Conservation (phyloP, 345 rosid species). For the Excoecaria cochinchinensis region DNA sequence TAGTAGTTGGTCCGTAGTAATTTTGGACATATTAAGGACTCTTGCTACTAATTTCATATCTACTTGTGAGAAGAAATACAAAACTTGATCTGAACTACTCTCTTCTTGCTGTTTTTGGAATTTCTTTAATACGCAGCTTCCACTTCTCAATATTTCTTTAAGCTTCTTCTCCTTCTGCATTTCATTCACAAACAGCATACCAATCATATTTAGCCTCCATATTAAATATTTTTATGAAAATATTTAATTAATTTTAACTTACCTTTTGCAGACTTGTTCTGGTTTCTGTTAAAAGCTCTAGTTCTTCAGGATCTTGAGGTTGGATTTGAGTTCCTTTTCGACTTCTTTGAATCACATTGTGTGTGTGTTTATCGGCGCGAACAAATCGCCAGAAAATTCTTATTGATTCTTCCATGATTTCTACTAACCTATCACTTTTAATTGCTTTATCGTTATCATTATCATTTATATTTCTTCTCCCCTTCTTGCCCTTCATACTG, state of each 20-base stretch:
- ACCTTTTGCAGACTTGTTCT: constrained; percentile 67
- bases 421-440: constrained; percentile 64
- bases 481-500: constrained; percentile 49
- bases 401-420: constrained; percentile 88
- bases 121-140: constrained; percentile 54
- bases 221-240: too few relatives aligned
- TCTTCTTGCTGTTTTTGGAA: constrained; percentile 43
- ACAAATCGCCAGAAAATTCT: constrained; percentile 81
- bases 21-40: constrained; percentile 72
- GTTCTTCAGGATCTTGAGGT: constrained; percentile 52
- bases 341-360: constrained; percentile 32
- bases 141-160: constrained; percentile 50
- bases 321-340: constrained; percentile 52
- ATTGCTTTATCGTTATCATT: constrained; percentile 30
- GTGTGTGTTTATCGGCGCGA: constrained; percentile 69
- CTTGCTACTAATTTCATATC: constrained; percentile 87
- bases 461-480: constrained; percentile 40
- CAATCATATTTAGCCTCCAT: too few relatives aligned
- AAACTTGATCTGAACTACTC: constrained; percentile 53
- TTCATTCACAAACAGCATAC: not conserved
- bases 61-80: constrained; percentile 82
- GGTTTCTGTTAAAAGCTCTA: constrained; percentile 51
- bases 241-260: not conserved
- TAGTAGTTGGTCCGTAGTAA: constrained; percentile 65
- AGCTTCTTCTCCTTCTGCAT: constrained; percentile 70